These are phyloP conservation scores for Aspergillus sclerotialis DNA, from an alignment of 2,329 filamentous ascomycete species.

Conservation along the genomic window DNA sequence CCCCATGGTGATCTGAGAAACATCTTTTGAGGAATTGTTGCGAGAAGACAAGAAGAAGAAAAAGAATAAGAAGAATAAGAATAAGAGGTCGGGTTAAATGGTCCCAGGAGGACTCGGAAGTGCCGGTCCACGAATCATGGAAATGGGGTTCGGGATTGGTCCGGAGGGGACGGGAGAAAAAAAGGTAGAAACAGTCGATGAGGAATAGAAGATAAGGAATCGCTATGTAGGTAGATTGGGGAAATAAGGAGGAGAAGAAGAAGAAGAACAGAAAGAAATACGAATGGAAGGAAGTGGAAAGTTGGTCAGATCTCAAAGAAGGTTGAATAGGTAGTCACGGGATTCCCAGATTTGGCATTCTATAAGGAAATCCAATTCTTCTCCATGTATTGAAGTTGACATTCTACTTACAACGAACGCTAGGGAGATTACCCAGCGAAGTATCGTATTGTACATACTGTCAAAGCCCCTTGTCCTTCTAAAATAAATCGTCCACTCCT, in stretches of 20 bases:
- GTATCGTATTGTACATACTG: conserved; percentile 6
- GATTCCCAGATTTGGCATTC: conserved; percentile 8
- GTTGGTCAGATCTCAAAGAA: background rate
- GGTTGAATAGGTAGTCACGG: background rate
- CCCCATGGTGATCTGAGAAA: conserved; percentile 12
- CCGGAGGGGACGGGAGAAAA: background rate
- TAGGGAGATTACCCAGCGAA: too few relatives aligned
- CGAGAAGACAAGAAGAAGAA: conserved; percentile 1
- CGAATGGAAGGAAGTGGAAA: conserved; percentile 6
- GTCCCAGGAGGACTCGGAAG: conserved; percentile 9
- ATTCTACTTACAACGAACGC: background rate
- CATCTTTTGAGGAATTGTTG: conserved; percentile 9
- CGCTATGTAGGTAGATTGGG: conserved; percentile 1
- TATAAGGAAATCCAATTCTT: conserved; percentile 7
- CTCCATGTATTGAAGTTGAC: background rate
- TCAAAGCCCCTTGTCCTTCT: too few relatives aligned
- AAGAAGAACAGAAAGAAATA: background rate
- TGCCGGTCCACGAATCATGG: conserved; percentile 11
- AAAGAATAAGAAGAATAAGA: too few relatives aligned
- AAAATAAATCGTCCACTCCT: conserved; percentile 78
- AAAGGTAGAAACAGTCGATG: too few relatives aligned
- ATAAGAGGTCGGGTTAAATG: too few relatives aligned
- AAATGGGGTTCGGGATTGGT: background rate
- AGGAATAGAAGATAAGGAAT: conserved; percentile 1
- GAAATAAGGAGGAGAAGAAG: conserved; percentile 1